phyloP scores from a whole-genome alignment of 371 early-diverging fungal species.

The Apophysomyces ossiformis region DNA sequence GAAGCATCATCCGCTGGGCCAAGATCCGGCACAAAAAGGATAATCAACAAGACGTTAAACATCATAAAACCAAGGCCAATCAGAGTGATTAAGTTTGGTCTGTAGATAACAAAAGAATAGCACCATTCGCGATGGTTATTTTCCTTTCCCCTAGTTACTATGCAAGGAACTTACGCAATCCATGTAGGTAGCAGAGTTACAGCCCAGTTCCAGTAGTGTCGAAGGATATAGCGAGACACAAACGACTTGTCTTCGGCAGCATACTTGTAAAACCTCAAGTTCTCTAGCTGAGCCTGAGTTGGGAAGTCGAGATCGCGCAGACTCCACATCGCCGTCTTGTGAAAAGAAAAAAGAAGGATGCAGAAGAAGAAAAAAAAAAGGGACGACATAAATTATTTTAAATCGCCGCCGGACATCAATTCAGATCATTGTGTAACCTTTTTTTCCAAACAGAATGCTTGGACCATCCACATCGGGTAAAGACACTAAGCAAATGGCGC shows the following conservation, averaged over 20 bases:
- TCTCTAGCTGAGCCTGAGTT: slow-evolving; percentile 68
- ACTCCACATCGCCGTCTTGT: slow-evolving; percentile 19
- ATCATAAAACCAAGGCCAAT: slow-evolving; percentile 91
- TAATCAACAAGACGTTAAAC: slow-evolving; percentile 74
- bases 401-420: not conserved
- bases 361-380: slow-evolving; percentile 6
- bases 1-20: slow-evolving; percentile 65
- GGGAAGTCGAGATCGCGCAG: slow-evolving; percentile 26
- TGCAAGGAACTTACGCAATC: slow-evolving; percentile 81
- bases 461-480: too few species aligned
- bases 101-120: slow-evolving; percentile 28
- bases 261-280: slow-evolving; percentile 84
- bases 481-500: too few species aligned
- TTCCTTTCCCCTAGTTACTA: not conserved
- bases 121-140: not conserved
- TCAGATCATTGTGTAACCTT: not conserved
- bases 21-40: slow-evolving; percentile 79
- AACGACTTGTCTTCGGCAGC: slow-evolving; percentile 86
- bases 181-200: slow-evolving; percentile 88
- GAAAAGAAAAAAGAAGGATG: slow-evolving; percentile 1
- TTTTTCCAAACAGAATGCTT: too few species aligned
- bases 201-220: slow-evolving; percentile 91
- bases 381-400: not conserved
- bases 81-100: slow-evolving; percentile 98
- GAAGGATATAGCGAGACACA: slow-evolving; percentile 80